Percentiles rank a stretch among this genome's conserved stretches.
phyloP scores from a whole-genome alignment of 495 filamentous ascomycete genomes.

The Penicillium cinerascens region DNA sequence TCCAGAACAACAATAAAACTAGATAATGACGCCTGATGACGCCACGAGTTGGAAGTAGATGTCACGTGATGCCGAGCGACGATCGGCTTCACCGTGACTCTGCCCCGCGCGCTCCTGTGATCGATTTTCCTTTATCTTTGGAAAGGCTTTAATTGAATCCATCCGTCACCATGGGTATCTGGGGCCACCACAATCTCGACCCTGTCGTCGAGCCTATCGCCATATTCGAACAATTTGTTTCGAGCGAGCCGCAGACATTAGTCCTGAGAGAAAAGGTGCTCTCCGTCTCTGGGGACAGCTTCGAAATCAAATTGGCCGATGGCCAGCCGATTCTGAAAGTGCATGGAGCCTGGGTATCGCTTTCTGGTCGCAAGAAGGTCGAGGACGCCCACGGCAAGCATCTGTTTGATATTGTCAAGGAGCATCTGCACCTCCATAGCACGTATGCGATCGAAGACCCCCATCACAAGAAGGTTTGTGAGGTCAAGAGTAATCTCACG shows the following conservation, averaged over 20 bases:
- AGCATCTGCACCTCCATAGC: conserved; percentile 46
- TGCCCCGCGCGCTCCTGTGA: too few relatives aligned
- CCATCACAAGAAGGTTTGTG: conserved; percentile 39
- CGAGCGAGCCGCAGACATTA: conserved; percentile 43
- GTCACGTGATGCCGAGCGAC: too few relatives aligned
- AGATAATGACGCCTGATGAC: too few relatives aligned
- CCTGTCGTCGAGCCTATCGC: conserved; percentile 32
- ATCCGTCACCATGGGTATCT: conserved; percentile 14
- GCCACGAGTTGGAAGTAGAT: too few relatives aligned
- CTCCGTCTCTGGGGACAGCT: conserved; percentile 54
- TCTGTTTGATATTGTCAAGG: conserved; percentile 52
- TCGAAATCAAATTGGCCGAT: conserved; percentile 46
- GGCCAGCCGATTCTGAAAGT: conserved; percentile 51
- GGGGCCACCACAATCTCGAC: conserved; percentile 14
- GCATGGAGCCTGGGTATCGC: conserved; percentile 41
- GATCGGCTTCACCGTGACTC: too few relatives aligned
- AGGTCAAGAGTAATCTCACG: conserved; percentile 48
- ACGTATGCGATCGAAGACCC: conserved; percentile 44
- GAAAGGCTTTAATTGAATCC: not conserved
- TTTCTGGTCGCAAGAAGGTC: conserved; percentile 46
- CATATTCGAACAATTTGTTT: conserved; percentile 48
- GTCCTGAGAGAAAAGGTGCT: conserved; percentile 53
- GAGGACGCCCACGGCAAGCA: conserved; percentile 42
- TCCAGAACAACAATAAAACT: too few relatives aligned
- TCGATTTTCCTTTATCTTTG: not conserved